Percentiles rank a stretch among this genome's conserved stretches.
Evolutionary conservation across 306 rosid genomes (phyloP).

Genomic region (Cyclanthera cordifolia): DNA sequence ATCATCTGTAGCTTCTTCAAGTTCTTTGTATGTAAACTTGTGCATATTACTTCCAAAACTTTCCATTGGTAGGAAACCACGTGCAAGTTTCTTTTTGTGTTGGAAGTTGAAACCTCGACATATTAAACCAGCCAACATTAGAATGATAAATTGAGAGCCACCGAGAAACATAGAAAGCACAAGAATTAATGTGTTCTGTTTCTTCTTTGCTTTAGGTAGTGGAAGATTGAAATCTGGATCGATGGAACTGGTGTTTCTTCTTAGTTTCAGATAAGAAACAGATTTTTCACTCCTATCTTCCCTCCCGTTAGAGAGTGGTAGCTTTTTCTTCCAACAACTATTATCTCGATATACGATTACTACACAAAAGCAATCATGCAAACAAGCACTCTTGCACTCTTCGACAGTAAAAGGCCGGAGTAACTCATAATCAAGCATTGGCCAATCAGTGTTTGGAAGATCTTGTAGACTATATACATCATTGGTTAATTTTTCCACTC

Average conservation of each 20-base stretch:
- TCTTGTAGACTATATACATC: background rate
- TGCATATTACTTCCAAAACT: conserved; percentile 11
- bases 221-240: background rate
- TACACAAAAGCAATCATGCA: conserved; percentile 27
- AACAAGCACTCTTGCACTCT: no score
- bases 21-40: conserved; percentile 22
- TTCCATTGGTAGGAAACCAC: background rate
- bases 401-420: background rate
- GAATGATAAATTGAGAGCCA: conserved; percentile 1
- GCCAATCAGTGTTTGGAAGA: conserved; percentile 21
- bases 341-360: conserved; percentile 13
- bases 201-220: background rate
- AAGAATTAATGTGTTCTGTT: background rate
- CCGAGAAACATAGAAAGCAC: conserved; percentile 7
- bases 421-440: conserved; percentile 12
- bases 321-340: conserved; percentile 33
- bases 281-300: background rate
- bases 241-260: background rate
- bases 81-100: conserved; percentile 6
- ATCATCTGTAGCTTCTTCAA: conserved; percentile 22
- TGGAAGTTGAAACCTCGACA: conserved; percentile 3
- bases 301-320: conserved; percentile 36
- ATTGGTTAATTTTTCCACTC: background rate
- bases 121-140: background rate
- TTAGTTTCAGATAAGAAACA: conserved; percentile 2